Percentiles rank a stretch among this genome's conserved stretches.
These are phyloP conservation scores for barley (Hordeum vulgare) DNA, from an alignment of 176 grass and related monocot species.

Conservation along the genomic window MorexV3_pseudomolecules_assembly NC_058519.1:641850321-641850820, in stretches of 20 bases:
- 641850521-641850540: background rate
- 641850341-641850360: background rate
- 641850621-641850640: no score
- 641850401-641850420: background rate
- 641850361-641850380: background rate
- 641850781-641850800: background rate
- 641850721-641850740: background rate
- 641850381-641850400: background rate
- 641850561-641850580: background rate
- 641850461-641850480: background rate
- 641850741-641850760: background rate
- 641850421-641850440: background rate
- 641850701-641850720: background rate
- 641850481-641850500: no score
- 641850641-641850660: background rate
- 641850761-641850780: background rate
- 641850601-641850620: background rate
- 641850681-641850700: background rate
- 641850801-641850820: background rate
- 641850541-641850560: background rate
- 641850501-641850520: no score
- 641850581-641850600: background rate
- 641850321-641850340: conserved; percentile 18
- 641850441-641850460: background rate
- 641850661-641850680: background rate